These are phyloP conservation scores for Discostella pseudostelligera DNA, from an alignment of 108 stramenopile genomes.

Conservation along the genomic window DNA sequence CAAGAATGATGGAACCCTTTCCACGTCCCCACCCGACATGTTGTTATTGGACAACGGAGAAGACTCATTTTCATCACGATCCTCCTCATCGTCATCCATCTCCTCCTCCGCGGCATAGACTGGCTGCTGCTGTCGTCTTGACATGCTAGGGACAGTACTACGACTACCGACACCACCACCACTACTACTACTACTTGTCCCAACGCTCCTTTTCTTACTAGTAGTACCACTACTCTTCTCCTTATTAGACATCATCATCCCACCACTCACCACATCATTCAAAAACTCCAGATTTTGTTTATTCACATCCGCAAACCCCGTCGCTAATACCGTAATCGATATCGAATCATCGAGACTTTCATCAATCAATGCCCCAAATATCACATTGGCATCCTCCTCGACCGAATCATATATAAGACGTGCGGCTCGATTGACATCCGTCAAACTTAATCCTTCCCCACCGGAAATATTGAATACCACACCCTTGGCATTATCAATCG, in stretches of 20 bases:
- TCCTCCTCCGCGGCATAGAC: background rate
- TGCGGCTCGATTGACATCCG: slow-evolving; percentile 83
- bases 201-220: background rate
- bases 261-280: slow-evolving; percentile 40
- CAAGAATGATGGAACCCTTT: slow-evolving; percentile 39
- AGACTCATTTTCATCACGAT: slow-evolving; percentile 10
- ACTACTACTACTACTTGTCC: background rate
- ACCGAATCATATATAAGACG: slow-evolving; percentile 86
- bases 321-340: slow-evolving; percentile 57
- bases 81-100: slow-evolving; percentile 17
- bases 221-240: background rate
- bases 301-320: slow-evolving; percentile 47
- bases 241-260: slow-evolving; percentile 10
- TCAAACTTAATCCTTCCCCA: slow-evolving; percentile 72
- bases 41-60: background rate
- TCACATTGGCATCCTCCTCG: slow-evolving; percentile 89
- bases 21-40: slow-evolving; percentile 14
- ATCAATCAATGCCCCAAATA: slow-evolving; percentile 82
- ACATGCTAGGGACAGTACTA: background rate
- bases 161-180: no score
- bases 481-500: slow-evolving; percentile 82
- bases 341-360: slow-evolving; percentile 48
- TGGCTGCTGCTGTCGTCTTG: slow-evolving; percentile 9
- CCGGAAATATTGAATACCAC: slow-evolving; percentile 91
- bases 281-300: slow-evolving; percentile 35